A percentile compares a stretch with the other conserved stretches of the same genome.
Conservation (phyloP, 164 flowering plant genomes). For the Aristolochia fimbriata region DNA sequence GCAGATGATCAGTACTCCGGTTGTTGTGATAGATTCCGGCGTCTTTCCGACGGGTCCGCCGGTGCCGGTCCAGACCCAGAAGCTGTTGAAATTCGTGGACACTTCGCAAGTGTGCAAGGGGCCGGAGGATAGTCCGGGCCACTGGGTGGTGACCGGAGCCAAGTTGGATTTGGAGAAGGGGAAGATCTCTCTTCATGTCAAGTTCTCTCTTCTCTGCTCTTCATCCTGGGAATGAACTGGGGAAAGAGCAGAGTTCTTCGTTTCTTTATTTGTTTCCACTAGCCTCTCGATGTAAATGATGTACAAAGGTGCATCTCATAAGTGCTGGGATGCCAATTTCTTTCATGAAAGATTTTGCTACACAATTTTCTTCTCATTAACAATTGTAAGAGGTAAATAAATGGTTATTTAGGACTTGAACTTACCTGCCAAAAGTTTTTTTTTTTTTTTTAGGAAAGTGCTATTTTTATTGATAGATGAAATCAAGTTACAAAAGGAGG, state of each 20-base stretch:
- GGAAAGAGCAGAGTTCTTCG: background rate
- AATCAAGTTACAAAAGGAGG: no score
- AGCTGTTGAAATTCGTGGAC: conserved; percentile 53
- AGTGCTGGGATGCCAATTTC: no score
- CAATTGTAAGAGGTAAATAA: no score
- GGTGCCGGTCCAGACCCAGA: conserved; percentile 33
- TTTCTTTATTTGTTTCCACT: no score
- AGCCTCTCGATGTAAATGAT: no score
- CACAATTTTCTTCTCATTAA: no score
- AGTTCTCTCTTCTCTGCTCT: conserved; percentile 39
- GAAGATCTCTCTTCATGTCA: conserved; percentile 52
- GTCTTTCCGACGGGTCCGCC: conserved; percentile 74
- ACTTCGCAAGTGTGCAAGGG: conserved; percentile 51
- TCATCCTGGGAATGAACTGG: background rate
- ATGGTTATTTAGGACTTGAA: no score
- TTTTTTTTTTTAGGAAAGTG: no score
- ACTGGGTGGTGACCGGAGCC: conserved; percentile 89
- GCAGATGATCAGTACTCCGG: conserved; percentile 2
- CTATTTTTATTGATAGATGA: no score
- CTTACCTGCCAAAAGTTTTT: no score
- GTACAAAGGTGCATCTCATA: no score
- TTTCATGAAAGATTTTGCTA: no score
- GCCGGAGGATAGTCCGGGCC: conserved; percentile 70
- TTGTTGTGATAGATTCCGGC: conserved; percentile 50
- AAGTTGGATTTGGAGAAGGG: conserved; percentile 58